Percentiles rank a stretch among this genome's conserved stretches.
Evolutionary conservation across 768 basidiomycete genomes (phyloP).

Genomic region (Tremella yokohamensis): DNA sequence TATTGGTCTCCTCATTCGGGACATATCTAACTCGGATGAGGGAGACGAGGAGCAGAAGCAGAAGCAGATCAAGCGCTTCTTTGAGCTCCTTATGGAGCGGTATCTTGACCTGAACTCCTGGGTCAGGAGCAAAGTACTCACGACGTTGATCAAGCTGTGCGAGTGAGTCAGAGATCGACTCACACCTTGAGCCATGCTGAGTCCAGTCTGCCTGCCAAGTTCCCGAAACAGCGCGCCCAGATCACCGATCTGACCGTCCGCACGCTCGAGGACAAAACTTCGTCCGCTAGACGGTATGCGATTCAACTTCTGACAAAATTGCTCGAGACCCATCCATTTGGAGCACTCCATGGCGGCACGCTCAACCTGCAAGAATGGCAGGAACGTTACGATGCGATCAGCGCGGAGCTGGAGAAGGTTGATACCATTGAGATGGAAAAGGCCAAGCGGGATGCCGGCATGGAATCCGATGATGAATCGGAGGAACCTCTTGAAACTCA

Average conservation of each 20-base stretch:
- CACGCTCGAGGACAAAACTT: slow-evolving; percentile 83
- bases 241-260: slow-evolving; percentile 73
- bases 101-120: slow-evolving; percentile 82
- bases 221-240: slow-evolving; percentile 76
- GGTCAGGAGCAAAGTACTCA: slow-evolving; percentile 82
- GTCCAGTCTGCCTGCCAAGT: slow-evolving; percentile 63
- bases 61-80: slow-evolving; percentile 69
- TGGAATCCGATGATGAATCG: slow-evolving; percentile 45
- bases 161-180: slow-evolving; percentile 55
- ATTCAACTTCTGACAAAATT: slow-evolving; percentile 71
- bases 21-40: slow-evolving; percentile 63
- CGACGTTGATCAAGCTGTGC: slow-evolving; percentile 70
- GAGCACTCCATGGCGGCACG: slow-evolving; percentile 73
- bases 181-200: neutral
- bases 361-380: slow-evolving; percentile 72
- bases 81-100: slow-evolving; percentile 79
- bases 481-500: slow-evolving; percentile 11
- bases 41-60: slow-evolving; percentile 57
- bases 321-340: slow-evolving; percentile 83
- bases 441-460: slow-evolving; percentile 43
- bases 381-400: slow-evolving; percentile 63
- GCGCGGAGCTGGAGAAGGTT: slow-evolving; percentile 64
- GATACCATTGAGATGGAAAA: slow-evolving; percentile 60
- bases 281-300: slow-evolving; percentile 79
- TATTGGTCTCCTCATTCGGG: slow-evolving; percentile 76